phyloP scores from a whole-genome alignment of 2,329 filamentous ascomycete species.

The Botrytis porri region DNA sequence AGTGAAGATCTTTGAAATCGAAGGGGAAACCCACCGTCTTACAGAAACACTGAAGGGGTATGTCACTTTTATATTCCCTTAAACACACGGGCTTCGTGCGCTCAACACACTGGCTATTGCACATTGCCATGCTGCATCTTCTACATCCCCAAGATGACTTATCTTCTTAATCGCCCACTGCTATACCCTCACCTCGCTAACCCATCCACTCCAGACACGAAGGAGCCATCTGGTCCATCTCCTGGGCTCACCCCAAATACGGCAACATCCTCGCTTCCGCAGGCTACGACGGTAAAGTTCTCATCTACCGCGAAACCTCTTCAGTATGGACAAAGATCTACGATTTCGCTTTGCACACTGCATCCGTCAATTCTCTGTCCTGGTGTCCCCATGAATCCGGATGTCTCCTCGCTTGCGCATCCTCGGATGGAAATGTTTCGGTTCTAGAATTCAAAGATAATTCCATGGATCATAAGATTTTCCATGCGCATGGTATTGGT shows the following conservation, averaged over 20 bases:
- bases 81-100: background rate
- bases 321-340: constrained; percentile 81
- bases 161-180: background rate
- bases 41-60: constrained; percentile 94
- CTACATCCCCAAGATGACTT: background rate
- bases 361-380: constrained; percentile 91
- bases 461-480: constrained; percentile 83
- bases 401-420: constrained; percentile 91
- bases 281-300: constrained; percentile 94
- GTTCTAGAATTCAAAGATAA: constrained; percentile 98
- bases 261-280: constrained; percentile 96
- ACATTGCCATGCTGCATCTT: background rate
- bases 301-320: constrained; percentile 91
- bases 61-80: background rate
- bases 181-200: background rate
- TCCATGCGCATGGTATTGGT: constrained; percentile 87
- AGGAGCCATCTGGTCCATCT: constrained; percentile 95
- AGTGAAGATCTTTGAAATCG: constrained; percentile 98
- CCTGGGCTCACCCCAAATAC: constrained; percentile 98
- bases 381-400: constrained; percentile 98
- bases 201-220: constrained; percentile 65
- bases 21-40: constrained; percentile 85
- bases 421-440: constrained; percentile 87
- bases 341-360: constrained; percentile 90
- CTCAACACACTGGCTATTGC: background rate